These are phyloP conservation scores for Xylaria sp. DNA, from an alignment of 2,329 filamentous ascomycete genomes.

Conservation along the genomic window DNA sequence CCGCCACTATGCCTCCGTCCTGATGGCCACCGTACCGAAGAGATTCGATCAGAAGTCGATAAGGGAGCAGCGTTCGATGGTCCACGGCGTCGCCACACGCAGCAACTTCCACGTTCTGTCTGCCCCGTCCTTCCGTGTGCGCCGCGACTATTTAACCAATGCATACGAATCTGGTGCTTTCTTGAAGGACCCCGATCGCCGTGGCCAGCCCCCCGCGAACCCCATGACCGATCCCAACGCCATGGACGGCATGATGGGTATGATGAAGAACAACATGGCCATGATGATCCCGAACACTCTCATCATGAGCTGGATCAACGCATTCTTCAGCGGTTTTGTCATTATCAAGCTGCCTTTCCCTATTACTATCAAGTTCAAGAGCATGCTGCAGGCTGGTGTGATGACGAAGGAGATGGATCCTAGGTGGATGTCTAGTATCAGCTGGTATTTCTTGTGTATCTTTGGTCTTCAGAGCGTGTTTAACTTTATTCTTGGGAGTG, in stretches of 20 bases:
- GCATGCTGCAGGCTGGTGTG: slow-evolving; percentile 97
- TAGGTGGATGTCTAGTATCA: slow-evolving; percentile 97
- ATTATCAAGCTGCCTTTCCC: slow-evolving; percentile 99
- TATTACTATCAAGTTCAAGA: slow-evolving; percentile 98
- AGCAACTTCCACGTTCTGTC: slow-evolving; percentile 84
- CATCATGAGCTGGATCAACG: slow-evolving; percentile 99
- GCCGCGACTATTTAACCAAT: slow-evolving; percentile 82
- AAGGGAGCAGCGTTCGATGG: slow-evolving; percentile 85
- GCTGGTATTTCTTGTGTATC: slow-evolving; percentile 98
- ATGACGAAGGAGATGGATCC: slow-evolving; percentile 96
- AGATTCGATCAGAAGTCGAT: slow-evolving; percentile 78
- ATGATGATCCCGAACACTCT: slow-evolving; percentile 99
- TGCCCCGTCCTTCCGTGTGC: slow-evolving; percentile 77
- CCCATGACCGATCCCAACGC: slow-evolving; percentile 94
- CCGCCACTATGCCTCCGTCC: slow-evolving; percentile 93
- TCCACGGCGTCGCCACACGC: slow-evolving; percentile 86
- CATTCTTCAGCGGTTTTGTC: slow-evolving; percentile 97
- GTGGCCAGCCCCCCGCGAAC: slow-evolving; percentile 89
- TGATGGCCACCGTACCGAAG: slow-evolving; percentile 88
- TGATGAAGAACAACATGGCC: slow-evolving; percentile 99
- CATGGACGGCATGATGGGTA: slow-evolving; percentile 99
- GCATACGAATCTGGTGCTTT: slow-evolving; percentile 88
- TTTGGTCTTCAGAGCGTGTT: slow-evolving; percentile 98
- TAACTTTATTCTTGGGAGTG: slow-evolving; percentile 93
- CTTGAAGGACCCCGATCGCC: slow-evolving; percentile 86